Evolutionary conservation across 768 basidiomycete genomes (phyloP).

Genomic region (Boletus tomentosulus): DNA sequence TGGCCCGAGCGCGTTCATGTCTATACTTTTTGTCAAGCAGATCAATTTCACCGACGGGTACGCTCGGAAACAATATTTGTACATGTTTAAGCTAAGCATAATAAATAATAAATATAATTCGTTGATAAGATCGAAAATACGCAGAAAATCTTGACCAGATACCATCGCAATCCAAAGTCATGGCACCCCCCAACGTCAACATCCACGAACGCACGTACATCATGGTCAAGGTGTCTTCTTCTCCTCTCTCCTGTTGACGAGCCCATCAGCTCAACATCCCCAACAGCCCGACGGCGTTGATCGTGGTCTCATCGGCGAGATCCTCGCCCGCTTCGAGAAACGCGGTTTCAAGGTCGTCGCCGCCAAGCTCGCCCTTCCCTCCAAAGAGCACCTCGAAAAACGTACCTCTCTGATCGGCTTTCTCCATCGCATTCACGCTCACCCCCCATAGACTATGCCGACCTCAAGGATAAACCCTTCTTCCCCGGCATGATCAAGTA

Average conservation of each 20-base stretch:
- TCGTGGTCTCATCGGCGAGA: constrained; percentile 91
- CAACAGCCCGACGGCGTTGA: constrained; percentile 96
- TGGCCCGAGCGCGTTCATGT: constrained; percentile 51
- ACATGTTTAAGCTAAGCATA: constrained; percentile 33
- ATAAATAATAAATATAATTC: constrained; percentile 1
- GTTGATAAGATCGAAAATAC: constrained; percentile 30
- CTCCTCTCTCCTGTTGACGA: background rate
- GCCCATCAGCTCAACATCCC: background rate
- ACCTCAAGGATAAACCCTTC: constrained; percentile 91
- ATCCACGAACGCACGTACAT: constrained; percentile 90
- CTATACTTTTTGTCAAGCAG: background rate
- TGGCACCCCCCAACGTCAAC: constrained; percentile 37
- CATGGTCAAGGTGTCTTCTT: constrained; percentile 85
- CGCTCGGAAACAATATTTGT: constrained; percentile 36
- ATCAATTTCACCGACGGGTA: constrained; percentile 8
- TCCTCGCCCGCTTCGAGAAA: constrained; percentile 94
- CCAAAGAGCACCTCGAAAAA: constrained; percentile 83
- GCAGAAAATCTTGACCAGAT: constrained; percentile 25
- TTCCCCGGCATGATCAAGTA: constrained; percentile 96
- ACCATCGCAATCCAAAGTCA: constrained; percentile 12
- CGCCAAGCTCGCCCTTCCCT: constrained; percentile 83
- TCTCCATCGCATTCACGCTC: background rate
- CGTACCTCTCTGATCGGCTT: constrained; percentile 40
- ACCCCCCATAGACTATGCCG: constrained; percentile 74
- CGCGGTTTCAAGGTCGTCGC: constrained; percentile 98